Evolutionary conservation across 2,329 filamentous ascomycete genomes (phyloP).

Genomic region (Fusarium buxicola): DNA sequence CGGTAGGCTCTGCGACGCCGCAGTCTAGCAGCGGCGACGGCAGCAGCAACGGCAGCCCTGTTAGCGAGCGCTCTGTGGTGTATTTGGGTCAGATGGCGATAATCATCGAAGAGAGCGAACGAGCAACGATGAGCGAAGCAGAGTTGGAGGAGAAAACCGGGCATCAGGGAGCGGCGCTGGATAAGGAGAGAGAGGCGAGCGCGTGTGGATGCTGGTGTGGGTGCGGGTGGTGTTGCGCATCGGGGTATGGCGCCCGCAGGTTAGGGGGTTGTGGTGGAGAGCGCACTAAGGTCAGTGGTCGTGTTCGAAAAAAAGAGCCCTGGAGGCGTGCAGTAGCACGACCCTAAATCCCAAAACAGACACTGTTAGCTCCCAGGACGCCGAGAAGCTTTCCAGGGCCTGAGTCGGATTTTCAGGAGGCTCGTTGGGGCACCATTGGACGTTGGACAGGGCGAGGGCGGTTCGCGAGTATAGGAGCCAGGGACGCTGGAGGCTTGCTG

Average conservation of each 20-base stretch:
- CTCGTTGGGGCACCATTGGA: slow-evolving; percentile 34
- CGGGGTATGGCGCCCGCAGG: slow-evolving; percentile 41
- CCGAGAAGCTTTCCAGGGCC: neutral
- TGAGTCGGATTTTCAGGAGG: slow-evolving; percentile 29
- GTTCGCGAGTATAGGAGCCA: slow-evolving; percentile 27
- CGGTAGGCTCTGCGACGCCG: slow-evolving; percentile 53
- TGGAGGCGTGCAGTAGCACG: slow-evolving; percentile 38
- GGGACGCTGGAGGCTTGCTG: slow-evolving; percentile 34
- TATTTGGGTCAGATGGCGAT: slow-evolving; percentile 54
- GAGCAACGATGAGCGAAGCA: slow-evolving; percentile 61
- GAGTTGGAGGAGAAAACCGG: slow-evolving; percentile 59
- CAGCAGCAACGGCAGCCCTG: slow-evolving; percentile 55
- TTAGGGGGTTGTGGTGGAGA: slow-evolving; percentile 34
- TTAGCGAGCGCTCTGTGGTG: slow-evolving; percentile 57
- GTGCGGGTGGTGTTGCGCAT: slow-evolving; percentile 43
- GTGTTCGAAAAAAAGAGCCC: slow-evolving; percentile 39
- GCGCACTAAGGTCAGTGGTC: slow-evolving; percentile 30
- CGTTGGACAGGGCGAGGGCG: slow-evolving; percentile 21
- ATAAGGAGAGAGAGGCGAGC: slow-evolving; percentile 43
- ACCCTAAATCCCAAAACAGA: slow-evolving; percentile 37
- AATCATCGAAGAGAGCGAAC: slow-evolving; percentile 59
- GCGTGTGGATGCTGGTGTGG: slow-evolving; percentile 31
- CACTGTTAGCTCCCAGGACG: slow-evolving; percentile 17
- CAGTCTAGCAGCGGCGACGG: slow-evolving; percentile 55
- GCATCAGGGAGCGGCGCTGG: slow-evolving; percentile 56